Percentiles rank a stretch among this genome's conserved stretches.
Conservation (phyloP, 352 stramenopile species). For the Peronospora destructor region DNA sequence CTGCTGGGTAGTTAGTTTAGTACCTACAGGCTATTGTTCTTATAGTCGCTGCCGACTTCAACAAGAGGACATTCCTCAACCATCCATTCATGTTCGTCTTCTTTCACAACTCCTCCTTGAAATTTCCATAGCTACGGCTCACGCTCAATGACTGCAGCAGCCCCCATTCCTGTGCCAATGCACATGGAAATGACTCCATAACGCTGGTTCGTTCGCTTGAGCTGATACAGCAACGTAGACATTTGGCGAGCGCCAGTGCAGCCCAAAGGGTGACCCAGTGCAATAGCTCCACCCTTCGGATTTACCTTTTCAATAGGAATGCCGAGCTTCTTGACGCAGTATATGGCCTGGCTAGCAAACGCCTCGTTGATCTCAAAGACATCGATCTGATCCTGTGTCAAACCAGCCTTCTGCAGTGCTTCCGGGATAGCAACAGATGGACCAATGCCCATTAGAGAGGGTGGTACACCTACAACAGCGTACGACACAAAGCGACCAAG, state of each 20-base stretch:
- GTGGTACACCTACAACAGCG: constrained; percentile 72
- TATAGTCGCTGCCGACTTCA: too few relatives aligned
- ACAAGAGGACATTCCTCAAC: too few relatives aligned
- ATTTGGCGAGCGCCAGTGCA: constrained; percentile 87
- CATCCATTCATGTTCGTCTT: too few relatives aligned
- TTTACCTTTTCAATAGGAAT: constrained; percentile 85
- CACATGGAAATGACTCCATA: constrained; percentile 93
- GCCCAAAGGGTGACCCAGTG: constrained; percentile 85
- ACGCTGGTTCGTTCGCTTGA: constrained; percentile 79
- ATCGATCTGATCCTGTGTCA: constrained; percentile 78
- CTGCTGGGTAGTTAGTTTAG: too few relatives aligned
- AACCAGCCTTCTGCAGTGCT: constrained; percentile 56
- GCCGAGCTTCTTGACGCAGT: constrained; percentile 72
- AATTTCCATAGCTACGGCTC: constrained; percentile 24
- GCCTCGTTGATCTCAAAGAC: constrained; percentile 91
- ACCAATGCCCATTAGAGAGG: constrained; percentile 84
- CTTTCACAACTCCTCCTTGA: not conserved
- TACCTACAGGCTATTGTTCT: too few relatives aligned
- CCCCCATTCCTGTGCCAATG: constrained; percentile 93
- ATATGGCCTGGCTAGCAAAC: constrained; percentile 84
- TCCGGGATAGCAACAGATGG: constrained; percentile 77
- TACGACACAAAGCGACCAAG: constrained; percentile 84
- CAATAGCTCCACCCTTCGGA: constrained; percentile 85
- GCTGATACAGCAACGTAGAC: constrained; percentile 87
- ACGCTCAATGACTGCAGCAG: constrained; percentile 88